Base-by-base conservation (phyloP, 345 rosid genomes). In the Iberis pinnata region DNA sequence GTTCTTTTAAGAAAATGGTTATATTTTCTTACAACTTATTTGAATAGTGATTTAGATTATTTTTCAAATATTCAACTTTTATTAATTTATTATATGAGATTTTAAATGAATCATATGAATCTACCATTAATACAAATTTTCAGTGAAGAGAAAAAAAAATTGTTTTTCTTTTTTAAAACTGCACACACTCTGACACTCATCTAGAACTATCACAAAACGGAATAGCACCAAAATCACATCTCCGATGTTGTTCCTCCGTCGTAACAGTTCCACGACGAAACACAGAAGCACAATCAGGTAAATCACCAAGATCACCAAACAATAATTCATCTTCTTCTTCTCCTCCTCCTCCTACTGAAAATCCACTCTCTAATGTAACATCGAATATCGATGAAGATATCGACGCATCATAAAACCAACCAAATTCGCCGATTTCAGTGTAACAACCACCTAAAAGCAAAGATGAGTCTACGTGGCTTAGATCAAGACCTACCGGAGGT, bases 251-350 rank as follows among this genome's bases (percentile, higher is more conserved):
- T 17, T 53, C 75, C 68, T 61, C 70, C 47, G 74, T 39, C 3
- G 41, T 50, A 9, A 53, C 61, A 0, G 59, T 38, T 1, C 67
- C 63, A 35, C 63, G 72, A 53, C 82, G 61, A 66, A 81, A 84
- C 19, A 81, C 93, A 10, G 75, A 25, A 27, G 83, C 74, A 35
- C 83, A 81, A 63, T 84, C 88, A 66, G 93, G 93, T 58, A 84
- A 52, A 73, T 84, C 93, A 0, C 78, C 93, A 7, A 84, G 81
- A 60, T 81, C 93, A 15, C 80, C 81, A 38, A 75, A 84, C 45
- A 83, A 49, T 9, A 79, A 76, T 49, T 78, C 90, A 11, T 80
- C 86, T 64, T 83, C 80, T 1, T 72, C 77, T 54, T 57, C 45
- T 0, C 58, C 49, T 4, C n/a, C n/a, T n/a, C n/a, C n/a, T n/a